A percentile compares a stretch with the other conserved stretches of the same genome.
Evolutionary conservation across 257 asterid species (phyloP).

Genomic region (Solanum dulcamara): DNA sequence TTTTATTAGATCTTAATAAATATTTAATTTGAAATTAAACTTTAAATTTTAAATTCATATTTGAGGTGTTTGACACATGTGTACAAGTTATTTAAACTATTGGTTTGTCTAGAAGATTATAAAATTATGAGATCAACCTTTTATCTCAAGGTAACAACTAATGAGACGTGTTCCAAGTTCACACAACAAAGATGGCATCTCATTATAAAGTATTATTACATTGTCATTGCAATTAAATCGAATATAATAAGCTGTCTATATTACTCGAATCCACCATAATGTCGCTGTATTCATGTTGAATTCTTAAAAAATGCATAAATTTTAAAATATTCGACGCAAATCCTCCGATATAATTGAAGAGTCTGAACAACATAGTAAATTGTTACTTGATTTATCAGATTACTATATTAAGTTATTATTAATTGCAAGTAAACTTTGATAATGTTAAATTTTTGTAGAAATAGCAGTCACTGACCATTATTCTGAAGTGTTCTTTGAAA

Average conservation of each 20-base stretch:
- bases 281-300: neutral
- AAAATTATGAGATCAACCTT: neutral
- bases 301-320: neutral
- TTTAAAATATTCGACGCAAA: accelerated
- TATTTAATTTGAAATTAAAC: neutral
- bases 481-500: neutral
- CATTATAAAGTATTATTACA: neutral
- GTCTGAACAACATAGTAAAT: neutral
- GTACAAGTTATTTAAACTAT: neutral
- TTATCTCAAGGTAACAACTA: neutral
- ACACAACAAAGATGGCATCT: neutral
- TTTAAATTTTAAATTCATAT: neutral
- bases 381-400: neutral
- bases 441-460: neutral
- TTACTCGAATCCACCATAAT: neutral
- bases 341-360: accelerated
- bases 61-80: neutral
- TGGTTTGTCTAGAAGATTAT: neutral
- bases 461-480: neutral
- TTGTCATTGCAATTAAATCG: neutral
- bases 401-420: neutral
- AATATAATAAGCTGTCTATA: neutral
- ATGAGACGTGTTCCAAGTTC: neutral
- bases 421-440: neutral
- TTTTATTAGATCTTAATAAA: neutral